phyloP scores from a whole-genome alignment of 495 filamentous ascomycete genomes.

The Neohortaea acidophila region DNA sequence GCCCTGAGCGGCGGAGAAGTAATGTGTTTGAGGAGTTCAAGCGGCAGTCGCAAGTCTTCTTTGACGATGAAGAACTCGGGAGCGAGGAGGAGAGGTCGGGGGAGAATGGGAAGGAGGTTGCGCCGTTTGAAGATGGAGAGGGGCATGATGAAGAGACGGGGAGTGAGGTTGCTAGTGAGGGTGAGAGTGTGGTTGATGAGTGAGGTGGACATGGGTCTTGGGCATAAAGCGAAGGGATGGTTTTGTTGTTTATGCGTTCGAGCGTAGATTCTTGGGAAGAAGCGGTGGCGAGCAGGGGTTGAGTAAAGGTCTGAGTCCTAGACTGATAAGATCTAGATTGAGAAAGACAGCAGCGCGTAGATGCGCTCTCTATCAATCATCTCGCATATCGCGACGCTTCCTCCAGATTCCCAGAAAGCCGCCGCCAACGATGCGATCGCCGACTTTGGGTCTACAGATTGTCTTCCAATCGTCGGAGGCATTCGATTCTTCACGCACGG shows the following conservation, averaged over 20 bases:
- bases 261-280: no score
- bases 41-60: slow-evolving; percentile 47
- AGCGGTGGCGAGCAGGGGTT: no score
- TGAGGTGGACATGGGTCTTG: no score
- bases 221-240: no score
- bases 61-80: slow-evolving; percentile 36
- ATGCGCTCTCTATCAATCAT: no score
- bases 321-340: no score
- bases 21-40: slow-evolving; percentile 44
- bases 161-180: slow-evolving; percentile 4
- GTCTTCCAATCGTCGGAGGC: slow-evolving; percentile 28
- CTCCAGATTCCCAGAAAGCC: slow-evolving; percentile 60
- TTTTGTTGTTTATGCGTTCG: no score
- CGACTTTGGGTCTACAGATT: slow-evolving; percentile 57
- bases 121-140: no score
- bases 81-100: slow-evolving; percentile 24
- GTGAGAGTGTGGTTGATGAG: neutral
- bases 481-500: slow-evolving; percentile 15
- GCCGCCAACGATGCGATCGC: slow-evolving; percentile 45
- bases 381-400: slow-evolving; percentile 21
- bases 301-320: no score
- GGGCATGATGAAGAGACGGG: slow-evolving; percentile 5
- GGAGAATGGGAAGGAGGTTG: slow-evolving; percentile 4
- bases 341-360: no score
- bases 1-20: slow-evolving; percentile 17